Evolutionary conservation across 2,329 filamentous ascomycete species (phyloP), one percentile per base, ranked within the genome.

Genomic region (Acephala macrosclerotiorum): DNA sequence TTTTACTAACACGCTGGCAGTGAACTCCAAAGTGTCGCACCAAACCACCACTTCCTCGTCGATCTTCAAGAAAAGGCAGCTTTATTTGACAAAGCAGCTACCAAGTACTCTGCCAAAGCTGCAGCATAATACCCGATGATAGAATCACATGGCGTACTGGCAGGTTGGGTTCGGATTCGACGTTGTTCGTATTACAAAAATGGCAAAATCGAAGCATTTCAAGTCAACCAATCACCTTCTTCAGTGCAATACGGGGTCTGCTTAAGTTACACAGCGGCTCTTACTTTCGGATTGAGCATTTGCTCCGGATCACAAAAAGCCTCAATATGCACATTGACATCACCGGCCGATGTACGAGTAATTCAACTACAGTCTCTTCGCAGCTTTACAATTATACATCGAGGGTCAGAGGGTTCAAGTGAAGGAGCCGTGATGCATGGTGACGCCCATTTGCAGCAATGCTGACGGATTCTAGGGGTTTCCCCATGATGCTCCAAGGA

Each of bases 31-130:
- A 85, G 84, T 60, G 80, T 81, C 18, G 85, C 91, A 61, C 85
- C 90, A 29, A 80, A 89, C 61, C 94, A 97, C 78, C 81, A 87
- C 38, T 83, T 96, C 68, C 78, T 97, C 64, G 77, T 79, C 47
- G 94, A 97, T 73, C 80, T 97, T 72, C 85, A 89, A 74, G 92
- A 93, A 80, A 98, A 97, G 89, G 93, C 89, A 78, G 86, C 84
- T n/a, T 80, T 94, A 65, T 98, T 98, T 76, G 93, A 97, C 78
- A 89, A 89, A 74, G 94, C 94, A 14, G 92, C 92, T 22, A 84
- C 87, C 29, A 98, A 97, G 81, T 98, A 96, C 80, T 90, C 88
- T 71, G 87, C 94, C 38, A 97, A 95, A 83, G 93, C 93, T 53
- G 65, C 70, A 29, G 68, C 70, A 71, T 74, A 71, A 73, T 71